A percentile compares a stretch with the other conserved stretches of the same genome.
Conservation (phyloP, 75 land plant species). For the Cupressus sempervirens region DNA sequence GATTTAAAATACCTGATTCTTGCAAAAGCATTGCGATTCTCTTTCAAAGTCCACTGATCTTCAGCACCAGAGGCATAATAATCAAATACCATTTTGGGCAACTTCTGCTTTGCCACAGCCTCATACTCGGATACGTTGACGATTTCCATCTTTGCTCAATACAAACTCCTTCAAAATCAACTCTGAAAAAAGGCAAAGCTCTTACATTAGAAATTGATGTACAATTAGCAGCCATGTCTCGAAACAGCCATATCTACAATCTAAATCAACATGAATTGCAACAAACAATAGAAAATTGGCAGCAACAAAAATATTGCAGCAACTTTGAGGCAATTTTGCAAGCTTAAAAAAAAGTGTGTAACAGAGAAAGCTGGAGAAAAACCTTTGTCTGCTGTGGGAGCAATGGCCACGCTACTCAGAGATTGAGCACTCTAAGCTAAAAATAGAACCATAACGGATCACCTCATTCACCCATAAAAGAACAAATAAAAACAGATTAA, state of each 20-base stretch:
- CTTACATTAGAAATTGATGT: neutral
- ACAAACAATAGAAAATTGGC: neutral
- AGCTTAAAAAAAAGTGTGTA: neutral
- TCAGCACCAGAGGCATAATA: conserved; percentile 95
- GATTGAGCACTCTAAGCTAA: neutral
- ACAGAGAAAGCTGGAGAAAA: neutral
- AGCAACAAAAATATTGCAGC: neutral
- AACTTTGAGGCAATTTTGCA: neutral
- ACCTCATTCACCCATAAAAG: neutral
- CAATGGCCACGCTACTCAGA: neutral
- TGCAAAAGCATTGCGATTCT: conserved; percentile 76
- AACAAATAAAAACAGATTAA: neutral
- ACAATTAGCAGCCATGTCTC: too few species aligned
- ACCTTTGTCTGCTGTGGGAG: neutral
- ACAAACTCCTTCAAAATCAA: neutral
- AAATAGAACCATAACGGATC: neutral
- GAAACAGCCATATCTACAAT: neutral
- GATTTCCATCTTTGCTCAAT: conserved; percentile 34
- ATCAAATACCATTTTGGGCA: conserved; percentile 89
- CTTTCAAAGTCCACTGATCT: conserved; percentile 84
- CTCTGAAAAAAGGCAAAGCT: neutral
- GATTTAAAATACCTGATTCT: conserved; percentile 28
- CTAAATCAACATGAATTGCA: neutral
- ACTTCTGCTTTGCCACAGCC: conserved; percentile 72
- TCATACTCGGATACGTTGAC: conserved; percentile 84